These are phyloP conservation scores for Fusarium fujikuroi DNA, from an alignment of 2,329 filamentous ascomycete species.

Conservation along the genomic window DNA sequence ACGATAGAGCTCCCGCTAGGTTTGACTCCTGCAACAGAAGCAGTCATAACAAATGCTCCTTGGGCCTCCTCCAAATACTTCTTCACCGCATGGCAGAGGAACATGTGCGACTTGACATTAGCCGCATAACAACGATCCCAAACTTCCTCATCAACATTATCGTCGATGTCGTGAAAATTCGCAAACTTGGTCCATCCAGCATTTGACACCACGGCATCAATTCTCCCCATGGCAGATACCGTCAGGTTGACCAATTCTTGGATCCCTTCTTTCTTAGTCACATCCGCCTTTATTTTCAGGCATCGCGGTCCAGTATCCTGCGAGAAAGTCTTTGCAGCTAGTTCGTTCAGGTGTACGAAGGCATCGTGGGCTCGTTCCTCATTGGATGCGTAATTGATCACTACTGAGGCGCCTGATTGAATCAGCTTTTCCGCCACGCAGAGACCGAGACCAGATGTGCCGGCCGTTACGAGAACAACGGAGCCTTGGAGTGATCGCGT, in stretches of 20 bases:
- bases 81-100: slow-evolving; percentile 3
- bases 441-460: slow-evolving; percentile 1
- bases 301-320: rapidly evolving
- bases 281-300: neutral
- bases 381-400: slow-evolving; percentile 3
- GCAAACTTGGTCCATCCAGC: slow-evolving; percentile 17
- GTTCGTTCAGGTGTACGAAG: rapidly evolving
- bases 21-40: slow-evolving; percentile 6
- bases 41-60: slow-evolving; percentile 7
- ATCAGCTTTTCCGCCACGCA: neutral
- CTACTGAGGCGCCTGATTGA: neutral
- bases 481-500: neutral
- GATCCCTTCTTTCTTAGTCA: neutral
- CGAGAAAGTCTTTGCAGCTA: rapidly evolving
- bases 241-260: neutral
- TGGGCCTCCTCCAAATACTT: neutral
- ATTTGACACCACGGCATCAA: slow-evolving; percentile 12
- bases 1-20: slow-evolving; percentile 15
- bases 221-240: neutral
- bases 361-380: neutral
- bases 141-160: slow-evolving; percentile 15
- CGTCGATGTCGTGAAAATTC: neutral
- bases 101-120: slow-evolving; percentile 14
- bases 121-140: slow-evolving; percentile 17
- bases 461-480: neutral